Percentiles rank a stretch among this genome's conserved stretches.
Conservation (phyloP, 441 rosid species). For the Isatis lusitanica region DNA sequence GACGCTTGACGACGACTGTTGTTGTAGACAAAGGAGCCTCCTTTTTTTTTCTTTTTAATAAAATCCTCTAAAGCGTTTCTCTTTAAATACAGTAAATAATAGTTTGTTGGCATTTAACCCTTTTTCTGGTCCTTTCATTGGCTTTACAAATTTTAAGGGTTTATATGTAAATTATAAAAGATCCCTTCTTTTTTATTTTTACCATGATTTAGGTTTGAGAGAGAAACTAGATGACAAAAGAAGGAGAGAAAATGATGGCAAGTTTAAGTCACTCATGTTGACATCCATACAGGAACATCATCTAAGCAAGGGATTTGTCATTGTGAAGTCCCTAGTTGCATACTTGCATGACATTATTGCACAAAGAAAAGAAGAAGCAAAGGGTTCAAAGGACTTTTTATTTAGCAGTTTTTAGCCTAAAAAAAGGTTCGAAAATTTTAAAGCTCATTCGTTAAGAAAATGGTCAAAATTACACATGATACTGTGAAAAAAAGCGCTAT, state of each 20-base stretch:
- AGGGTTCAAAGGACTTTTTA: too few relatives aligned
- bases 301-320: neutral
- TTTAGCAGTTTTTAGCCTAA: too few relatives aligned
- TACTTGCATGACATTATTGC: neutral
- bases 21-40: conserved; percentile 24
- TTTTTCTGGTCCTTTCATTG: conserved; percentile 23
- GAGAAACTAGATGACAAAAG: conserved; percentile 59
- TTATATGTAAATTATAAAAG: neutral
- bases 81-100: neutral
- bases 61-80: neutral
- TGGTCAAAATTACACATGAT: too few relatives aligned
- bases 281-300: neutral
- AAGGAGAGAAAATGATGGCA: conserved; percentile 68
- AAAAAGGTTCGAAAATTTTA: too few relatives aligned
- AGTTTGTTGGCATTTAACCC: neutral
- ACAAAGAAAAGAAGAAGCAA: too few relatives aligned
- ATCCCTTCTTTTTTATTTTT: too few relatives aligned
- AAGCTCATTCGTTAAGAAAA: too few relatives aligned
- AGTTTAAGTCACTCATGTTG: conserved; percentile 30
- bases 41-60: neutral
- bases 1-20: conserved; percentile 36
- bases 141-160: conserved; percentile 11
- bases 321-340: neutral
- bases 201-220: conserved; percentile 40
- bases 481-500: too few relatives aligned